A percentile compares a stretch with the other conserved stretches of the same genome.
These are phyloP conservation scores for Centrapalus pauciflorus DNA, from an alignment of 129 eudicot genomes.

Conservation along the genomic window DNA sequence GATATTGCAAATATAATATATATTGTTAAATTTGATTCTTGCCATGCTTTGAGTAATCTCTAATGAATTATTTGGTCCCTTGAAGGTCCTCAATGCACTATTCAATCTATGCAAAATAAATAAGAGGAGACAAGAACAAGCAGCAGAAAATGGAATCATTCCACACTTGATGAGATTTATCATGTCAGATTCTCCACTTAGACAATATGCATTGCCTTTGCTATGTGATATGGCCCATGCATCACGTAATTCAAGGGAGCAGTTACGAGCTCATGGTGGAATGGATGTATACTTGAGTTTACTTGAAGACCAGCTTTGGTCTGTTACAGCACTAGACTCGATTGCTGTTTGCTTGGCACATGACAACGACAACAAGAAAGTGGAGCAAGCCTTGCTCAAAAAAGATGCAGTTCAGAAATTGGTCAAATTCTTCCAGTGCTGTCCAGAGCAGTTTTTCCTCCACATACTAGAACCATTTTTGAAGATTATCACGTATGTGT, in stretches of 20 bases:
- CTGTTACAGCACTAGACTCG: constrained; percentile 91
- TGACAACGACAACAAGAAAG: constrained; percentile 88
- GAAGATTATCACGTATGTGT: constrained; percentile 86
- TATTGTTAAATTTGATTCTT: background rate
- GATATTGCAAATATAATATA: background rate
- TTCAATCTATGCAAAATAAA: constrained; percentile 96
- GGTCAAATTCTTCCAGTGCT: constrained; percentile 85
- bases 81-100: constrained; percentile 88
- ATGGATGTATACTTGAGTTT: constrained; percentile 86
- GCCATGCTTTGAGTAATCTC: constrained; percentile 1
- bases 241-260: constrained; percentile 90
- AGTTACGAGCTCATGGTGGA: constrained; percentile 94
- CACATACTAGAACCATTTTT: constrained; percentile 92
- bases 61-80: background rate
- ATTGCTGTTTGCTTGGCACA: constrained; percentile 96
- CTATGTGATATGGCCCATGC: constrained; percentile 98
- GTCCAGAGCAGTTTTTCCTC: constrained; percentile 85
- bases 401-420: constrained; percentile 85
- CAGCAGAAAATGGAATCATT: constrained; percentile 95
- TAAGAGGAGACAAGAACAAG: constrained; percentile 98
- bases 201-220: constrained; percentile 82
- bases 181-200: constrained; percentile 80
- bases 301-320: constrained; percentile 95
- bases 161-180: constrained; percentile 92
- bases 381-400: constrained; percentile 86